These are phyloP conservation scores for Gloeopeniophorella convolvens DNA, from an alignment of 768 basidiomycete genomes.

Conservation along the genomic window DNA sequence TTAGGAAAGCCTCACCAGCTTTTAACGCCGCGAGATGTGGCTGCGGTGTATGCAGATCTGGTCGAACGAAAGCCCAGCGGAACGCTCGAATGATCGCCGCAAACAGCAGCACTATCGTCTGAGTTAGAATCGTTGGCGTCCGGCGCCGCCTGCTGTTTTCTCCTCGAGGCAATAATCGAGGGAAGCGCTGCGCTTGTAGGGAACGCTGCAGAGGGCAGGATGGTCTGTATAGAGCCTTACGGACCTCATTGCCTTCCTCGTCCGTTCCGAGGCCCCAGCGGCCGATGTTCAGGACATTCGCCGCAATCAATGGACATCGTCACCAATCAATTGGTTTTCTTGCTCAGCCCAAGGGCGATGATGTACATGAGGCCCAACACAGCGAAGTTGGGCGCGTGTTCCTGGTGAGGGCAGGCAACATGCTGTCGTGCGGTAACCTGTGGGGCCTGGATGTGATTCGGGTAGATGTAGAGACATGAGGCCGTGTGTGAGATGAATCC, in stretches of 20 bases:
- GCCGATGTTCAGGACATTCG: conserved; percentile 6
- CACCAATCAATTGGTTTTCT: too few species aligned
- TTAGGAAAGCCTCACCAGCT: not conserved
- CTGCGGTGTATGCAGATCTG: not conserved
- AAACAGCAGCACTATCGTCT: conserved; percentile 1
- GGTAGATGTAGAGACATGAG: too few species aligned
- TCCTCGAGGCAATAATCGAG: not conserved
- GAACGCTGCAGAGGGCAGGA: conserved; percentile 2
- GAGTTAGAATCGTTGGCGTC: conserved; percentile 3
- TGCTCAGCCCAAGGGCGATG: too few species aligned
- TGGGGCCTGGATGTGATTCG: too few species aligned
- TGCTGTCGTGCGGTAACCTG: too few species aligned
- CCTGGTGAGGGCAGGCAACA: too few species aligned
- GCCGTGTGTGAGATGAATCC: too few species aligned
- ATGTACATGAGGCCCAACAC: too few species aligned
- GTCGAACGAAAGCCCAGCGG: conserved; percentile 5
- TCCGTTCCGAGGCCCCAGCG: not conserved
- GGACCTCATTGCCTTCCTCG: not conserved
- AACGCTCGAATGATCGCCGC: not conserved
- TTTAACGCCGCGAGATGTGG: not conserved
- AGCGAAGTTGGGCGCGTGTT: too few species aligned
- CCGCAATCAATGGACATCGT: too few species aligned
- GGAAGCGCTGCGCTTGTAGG: not conserved
- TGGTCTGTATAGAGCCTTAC: too few species aligned
- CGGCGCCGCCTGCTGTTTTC: not conserved